Base-by-base conservation (phyloP, 2,329 filamentous ascomycete species). In the Seiridium unicorne region DNA sequence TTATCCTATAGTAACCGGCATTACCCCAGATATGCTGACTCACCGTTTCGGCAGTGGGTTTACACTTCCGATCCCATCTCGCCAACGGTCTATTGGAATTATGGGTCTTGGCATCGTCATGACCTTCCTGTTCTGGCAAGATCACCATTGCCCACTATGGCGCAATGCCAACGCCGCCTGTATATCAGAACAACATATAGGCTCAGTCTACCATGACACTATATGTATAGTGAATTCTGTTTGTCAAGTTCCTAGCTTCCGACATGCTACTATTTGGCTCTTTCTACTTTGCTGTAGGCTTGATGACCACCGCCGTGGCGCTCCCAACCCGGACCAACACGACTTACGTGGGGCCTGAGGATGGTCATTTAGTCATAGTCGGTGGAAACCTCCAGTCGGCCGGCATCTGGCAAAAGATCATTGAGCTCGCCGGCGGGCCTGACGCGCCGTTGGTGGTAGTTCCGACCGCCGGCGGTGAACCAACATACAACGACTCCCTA, bases 301-400 rank as follows among this genome's bases (percentile, higher is more conserved):
- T 55, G 4, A n/a, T 35, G 7, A 34, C 5, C 31, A 4, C 34
- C 18, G 6, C 44, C 44, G 18, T 57, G 55, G 34, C 44, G 26
- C 55, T 48, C 8, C 13, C 34, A 9, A 18, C n/a, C 26, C 18
- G n/a, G 2, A 38, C 1, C 32, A 57, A 26, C 13, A 44, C 13
- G 64, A 44, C 53, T 10, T 65, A 60, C 48, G 65, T 72, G 48
- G 71, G 71, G 4, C 71, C 71, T 0, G 66, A 63, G 44, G 68
- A 68, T 11, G 71, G 71, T 11, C 65, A 66, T 5, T 64, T 73
- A 3, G 69, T 73, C 4, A 68, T 73, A 7, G 66, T 73, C 2
- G 70, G 71, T 34, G 71, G 71, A 1, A 70, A 70, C 42, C 64
- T 63, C 2, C 66, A 69, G 46, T 66, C 66, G 63, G 71, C 72